Base-by-base conservation (phyloP, 768 basidiomycete genomes). In the Agaricus sinodeliciosus region DNA sequence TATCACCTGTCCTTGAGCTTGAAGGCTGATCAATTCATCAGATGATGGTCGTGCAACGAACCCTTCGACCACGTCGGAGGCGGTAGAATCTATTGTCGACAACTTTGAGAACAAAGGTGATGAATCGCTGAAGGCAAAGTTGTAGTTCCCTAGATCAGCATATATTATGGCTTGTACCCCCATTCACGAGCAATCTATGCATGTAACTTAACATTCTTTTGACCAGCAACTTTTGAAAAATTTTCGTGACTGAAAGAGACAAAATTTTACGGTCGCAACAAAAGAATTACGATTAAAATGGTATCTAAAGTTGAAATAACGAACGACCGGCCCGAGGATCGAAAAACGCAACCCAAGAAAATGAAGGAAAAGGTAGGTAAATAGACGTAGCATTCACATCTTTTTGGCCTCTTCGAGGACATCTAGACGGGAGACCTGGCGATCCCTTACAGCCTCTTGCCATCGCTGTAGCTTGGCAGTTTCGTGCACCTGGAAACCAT, bases 401-500 rank as follows among this genome's bases (percentile, higher is more conserved):
- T 31, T 47, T 31, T 47, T 47, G 12, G 31, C 9, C 69, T 49
- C 15, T 26, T 22, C 41, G 49, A 50, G 16, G 46, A 40, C 12
- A 48, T 22, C 28, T 2, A 43, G 40, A 31, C 50, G 26, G 43
- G 12, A 7, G 37, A 39, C 82, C 55, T 56, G 87, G 92, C 80
- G 78, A 69, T 98, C 94, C 49, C 95, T 72, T 35, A 87, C 80
- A 3, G 91, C 94, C 69, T 93, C 91, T 68, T 98, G 92, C 96
- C 96, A 99, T 61, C 94, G 75, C 65, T 94, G 88, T 59, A 96
- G 68, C 68, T 87, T 94, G 15, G 95, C 95, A 55, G 81, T 85
- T 72, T 98, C 96, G 62, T 97, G 81, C 34, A 98, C 73, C 69
- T 94, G 91, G 78, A 99, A 99, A 1, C 96, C 96, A 68, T 97